A percentile compares a stretch with the other conserved stretches of the same genome.
Evolutionary conservation across 805 yeast genomes (phyloP).

Genomic region (Metschnikowia corniflorae): DNA sequence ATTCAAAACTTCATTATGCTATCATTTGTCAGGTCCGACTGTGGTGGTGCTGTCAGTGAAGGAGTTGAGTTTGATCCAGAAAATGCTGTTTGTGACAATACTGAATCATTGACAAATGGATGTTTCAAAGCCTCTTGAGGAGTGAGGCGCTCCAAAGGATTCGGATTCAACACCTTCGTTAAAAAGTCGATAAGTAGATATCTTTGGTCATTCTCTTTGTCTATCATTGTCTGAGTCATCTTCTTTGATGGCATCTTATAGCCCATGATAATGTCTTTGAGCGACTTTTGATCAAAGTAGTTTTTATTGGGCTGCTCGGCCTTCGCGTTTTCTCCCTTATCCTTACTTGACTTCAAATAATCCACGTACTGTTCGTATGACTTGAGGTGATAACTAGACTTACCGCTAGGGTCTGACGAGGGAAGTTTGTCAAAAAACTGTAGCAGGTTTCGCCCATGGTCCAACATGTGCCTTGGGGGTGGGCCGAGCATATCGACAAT

Average conservation of each 20-base stretch:
- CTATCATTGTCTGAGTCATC: slow-evolving; percentile 52
- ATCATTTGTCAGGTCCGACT: slow-evolving; percentile 4
- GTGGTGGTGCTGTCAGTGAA: slow-evolving; percentile 6
- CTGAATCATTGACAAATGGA: slow-evolving; percentile 65
- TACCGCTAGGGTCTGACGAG: slow-evolving; percentile 21
- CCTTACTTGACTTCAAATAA: slow-evolving; percentile 24
- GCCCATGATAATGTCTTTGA: slow-evolving; percentile 71
- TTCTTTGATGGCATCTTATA: slow-evolving; percentile 65
- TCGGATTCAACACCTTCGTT: slow-evolving; percentile 69
- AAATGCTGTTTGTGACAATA: background rate
- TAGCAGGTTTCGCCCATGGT: slow-evolving; percentile 82
- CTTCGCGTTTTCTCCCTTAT: slow-evolving; percentile 29
- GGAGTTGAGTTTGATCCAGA: slow-evolving; percentile 3
- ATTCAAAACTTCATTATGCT: slow-evolving; percentile 4
- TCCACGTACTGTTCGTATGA: slow-evolving; percentile 35
- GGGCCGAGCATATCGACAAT: slow-evolving; percentile 77
- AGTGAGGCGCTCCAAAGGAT: slow-evolving; percentile 93
- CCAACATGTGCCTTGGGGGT: slow-evolving; percentile 96
- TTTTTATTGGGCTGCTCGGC: slow-evolving; percentile 79
- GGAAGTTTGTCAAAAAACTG: slow-evolving; percentile 57
- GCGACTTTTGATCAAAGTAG: slow-evolving; percentile 63
- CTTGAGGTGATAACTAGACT: slow-evolving; percentile 32
- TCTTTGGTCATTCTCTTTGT: slow-evolving; percentile 72
- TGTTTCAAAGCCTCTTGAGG: slow-evolving; percentile 93
- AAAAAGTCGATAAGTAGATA: slow-evolving; percentile 72